Conservation (phyloP, 768 basidiomycete genomes). For the Crassisporium funariophilum region DNA sequence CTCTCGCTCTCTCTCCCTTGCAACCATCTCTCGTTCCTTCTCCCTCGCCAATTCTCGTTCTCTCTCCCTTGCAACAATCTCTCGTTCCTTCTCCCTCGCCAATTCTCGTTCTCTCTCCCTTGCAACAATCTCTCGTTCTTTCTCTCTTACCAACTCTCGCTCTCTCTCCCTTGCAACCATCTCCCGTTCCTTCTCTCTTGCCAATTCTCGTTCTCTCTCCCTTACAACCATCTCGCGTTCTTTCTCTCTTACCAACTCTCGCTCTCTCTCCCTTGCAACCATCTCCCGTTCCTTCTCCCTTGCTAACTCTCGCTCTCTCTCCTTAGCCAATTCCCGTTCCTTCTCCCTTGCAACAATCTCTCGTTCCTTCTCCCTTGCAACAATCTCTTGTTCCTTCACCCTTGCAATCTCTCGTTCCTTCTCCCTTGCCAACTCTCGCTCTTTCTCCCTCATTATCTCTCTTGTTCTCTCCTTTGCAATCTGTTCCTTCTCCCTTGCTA, state of each 20-base stretch:
- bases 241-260: constrained; percentile 8
- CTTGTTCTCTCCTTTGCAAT: constrained; percentile 12
- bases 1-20: constrained; percentile 13
- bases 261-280: constrained; percentile 13
- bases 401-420: constrained; percentile 13
- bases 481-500: constrained; percentile 6
- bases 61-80: constrained; percentile 19
- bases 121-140: constrained; percentile 14
- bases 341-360: constrained; percentile 13
- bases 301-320: constrained; percentile 3
- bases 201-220: constrained; percentile 14
- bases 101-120: constrained; percentile 13
- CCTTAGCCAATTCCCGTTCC: constrained; percentile 11
- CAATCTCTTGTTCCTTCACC: constrained; percentile 11
- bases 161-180: constrained; percentile 15
- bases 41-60: constrained; percentile 19
- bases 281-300: constrained; percentile 10
- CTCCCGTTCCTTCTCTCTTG: constrained; percentile 9
- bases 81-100: constrained; percentile 11
- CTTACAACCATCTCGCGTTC: constrained; percentile 11
- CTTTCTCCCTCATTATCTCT: constrained; percentile 13
- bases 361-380: constrained; percentile 12
- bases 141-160: constrained; percentile 13
- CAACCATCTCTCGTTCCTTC: constrained; percentile 14
- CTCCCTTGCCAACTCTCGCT: constrained; percentile 5